Base-by-base conservation (phyloP, 495 filamentous ascomycete species). In the Geoglossum glabrum region DNA sequence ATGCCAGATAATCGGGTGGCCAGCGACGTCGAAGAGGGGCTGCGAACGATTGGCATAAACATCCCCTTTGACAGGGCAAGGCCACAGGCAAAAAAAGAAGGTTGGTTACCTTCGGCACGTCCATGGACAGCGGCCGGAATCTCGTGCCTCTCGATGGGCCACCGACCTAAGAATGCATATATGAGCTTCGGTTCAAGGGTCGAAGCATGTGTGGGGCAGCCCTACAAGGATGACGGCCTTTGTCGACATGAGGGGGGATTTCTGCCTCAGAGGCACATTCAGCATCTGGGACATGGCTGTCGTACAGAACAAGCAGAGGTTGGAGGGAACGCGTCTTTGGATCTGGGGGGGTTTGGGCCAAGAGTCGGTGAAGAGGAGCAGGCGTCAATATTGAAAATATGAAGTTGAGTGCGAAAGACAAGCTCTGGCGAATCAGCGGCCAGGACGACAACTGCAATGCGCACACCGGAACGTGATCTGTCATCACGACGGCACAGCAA, bases 1-100 rank as follows among this genome's bases (percentile, higher is more conserved):
- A 75, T 99, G 92, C 79, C 88, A 86, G 73, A 99, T 85, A 73
- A 99, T 96, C 60, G 92, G 87, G 72, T 98, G 92, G 62, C 89
- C 92, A 65, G 92, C 92, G 65, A 99, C 87, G 70, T 95, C 90
- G 74, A 99, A 99, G 62, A 99, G 86, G 61, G 92, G 92, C 93
- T 98, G 68, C 50, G 47, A 43, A 13, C 26, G 21, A 3, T 54
- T 51, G 21, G 46, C 55, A 28, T 58, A 67, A n/a, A n/a, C 31
- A 47, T 36, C 31, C 34, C 58, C 52, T 58, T 60, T n/a, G n/a
- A n/a, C n/a, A n/a, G n/a, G n/a, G 34, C n/a, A 46, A 43, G 27
- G 54, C 40, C 23, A 38, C 11, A 57, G 15, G 38, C 56, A 36
- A 40, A 38, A n/a, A 59, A 10, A 31, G n/a, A 5, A 45, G 56